These are phyloP conservation scores for Parietaria judaica DNA, from an alignment of 306 rosid genomes.

Conservation along the genomic window DNA sequence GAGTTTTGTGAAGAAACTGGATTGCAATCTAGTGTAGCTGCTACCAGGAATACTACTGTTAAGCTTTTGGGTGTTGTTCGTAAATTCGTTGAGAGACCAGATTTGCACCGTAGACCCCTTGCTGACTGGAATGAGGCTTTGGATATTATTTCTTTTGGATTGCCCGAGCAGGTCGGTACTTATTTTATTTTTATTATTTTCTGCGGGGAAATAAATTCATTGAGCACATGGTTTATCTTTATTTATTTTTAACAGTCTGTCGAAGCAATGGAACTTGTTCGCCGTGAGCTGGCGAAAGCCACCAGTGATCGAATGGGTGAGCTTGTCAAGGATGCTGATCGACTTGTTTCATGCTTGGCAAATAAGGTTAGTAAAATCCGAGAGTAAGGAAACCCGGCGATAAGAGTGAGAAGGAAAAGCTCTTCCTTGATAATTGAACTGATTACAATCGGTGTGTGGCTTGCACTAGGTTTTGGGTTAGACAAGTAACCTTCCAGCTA, in stretches of 20 bases:
- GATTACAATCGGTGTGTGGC: too few relatives aligned
- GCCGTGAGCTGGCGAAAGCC: slow-evolving; percentile 94
- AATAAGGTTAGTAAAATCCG: slow-evolving; percentile 38
- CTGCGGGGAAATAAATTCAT: not conserved
- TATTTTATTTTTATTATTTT: not conserved
- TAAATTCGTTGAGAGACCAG: slow-evolving; percentile 83
- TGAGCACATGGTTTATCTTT: not conserved
- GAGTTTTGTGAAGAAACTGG: slow-evolving; percentile 93
- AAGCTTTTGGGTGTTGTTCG: slow-evolving; percentile 88
- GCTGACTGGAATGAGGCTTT: slow-evolving; percentile 95
- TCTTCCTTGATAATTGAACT: too few relatives aligned
- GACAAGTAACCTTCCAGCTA: too few relatives aligned
- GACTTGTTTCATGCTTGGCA: slow-evolving; percentile 88
- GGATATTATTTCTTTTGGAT: slow-evolving; percentile 81
- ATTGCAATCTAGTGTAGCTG: slow-evolving; percentile 93
- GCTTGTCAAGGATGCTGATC: slow-evolving; percentile 79
- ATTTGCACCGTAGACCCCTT: slow-evolving; percentile 37
- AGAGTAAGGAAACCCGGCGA: too few relatives aligned
- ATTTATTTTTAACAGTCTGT: slow-evolving; percentile 61
- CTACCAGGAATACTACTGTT: slow-evolving; percentile 88
- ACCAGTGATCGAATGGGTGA: slow-evolving; percentile 89
- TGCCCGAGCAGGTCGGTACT: slow-evolving; percentile 82
- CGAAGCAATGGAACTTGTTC: slow-evolving; percentile 97
- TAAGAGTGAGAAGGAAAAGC: too few relatives aligned
- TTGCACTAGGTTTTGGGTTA: too few relatives aligned